These are phyloP conservation scores for Cinchona pubescens DNA, from an alignment of 257 asterid species.

Conservation along the genomic window DNA sequence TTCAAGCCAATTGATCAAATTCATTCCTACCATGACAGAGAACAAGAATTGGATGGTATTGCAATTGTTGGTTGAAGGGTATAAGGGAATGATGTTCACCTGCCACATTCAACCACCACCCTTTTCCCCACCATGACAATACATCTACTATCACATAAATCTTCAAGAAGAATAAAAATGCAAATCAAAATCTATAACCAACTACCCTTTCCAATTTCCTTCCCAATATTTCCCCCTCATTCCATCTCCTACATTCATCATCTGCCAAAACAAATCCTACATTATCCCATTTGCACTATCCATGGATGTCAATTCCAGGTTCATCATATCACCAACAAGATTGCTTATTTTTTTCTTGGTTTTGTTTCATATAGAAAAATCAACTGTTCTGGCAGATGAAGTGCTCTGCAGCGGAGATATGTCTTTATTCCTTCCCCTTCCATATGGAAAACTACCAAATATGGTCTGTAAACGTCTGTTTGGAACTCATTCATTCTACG, in stretches of 20 bases:
- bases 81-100: slow-evolving; percentile 61
- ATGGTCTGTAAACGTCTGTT: slow-evolving; percentile 78
- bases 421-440: slow-evolving; percentile 70
- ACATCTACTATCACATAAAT: not conserved
- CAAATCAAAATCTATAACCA: not conserved
- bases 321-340: not conserved
- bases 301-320: slow-evolving; percentile 44
- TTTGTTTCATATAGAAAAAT: slow-evolving; percentile 20
- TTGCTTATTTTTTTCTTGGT: slow-evolving; percentile 14
- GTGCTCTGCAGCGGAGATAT: slow-evolving; percentile 57
- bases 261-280: slow-evolving; percentile 4
- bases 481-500: slow-evolving; percentile 82
- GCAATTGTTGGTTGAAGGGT: slow-evolving; percentile 31
- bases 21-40: slow-evolving; percentile 24
- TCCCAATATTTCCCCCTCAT: slow-evolving; percentile 7
- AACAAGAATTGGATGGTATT: slow-evolving; percentile 27
- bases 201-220: not conserved
- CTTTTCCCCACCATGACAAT: slow-evolving; percentile 58
- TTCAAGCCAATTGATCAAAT: slow-evolving; percentile 3
- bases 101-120: slow-evolving; percentile 66
- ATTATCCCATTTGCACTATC: slow-evolving; percentile 12
- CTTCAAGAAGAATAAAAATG: slow-evolving; percentile 19
- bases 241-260: slow-evolving; percentile 17
- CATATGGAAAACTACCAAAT: slow-evolving; percentile 55
- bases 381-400: slow-evolving; percentile 19